Conservation (phyloP, 2,329 filamentous ascomycete genomes). For the Botryotinia globosa region DNA sequence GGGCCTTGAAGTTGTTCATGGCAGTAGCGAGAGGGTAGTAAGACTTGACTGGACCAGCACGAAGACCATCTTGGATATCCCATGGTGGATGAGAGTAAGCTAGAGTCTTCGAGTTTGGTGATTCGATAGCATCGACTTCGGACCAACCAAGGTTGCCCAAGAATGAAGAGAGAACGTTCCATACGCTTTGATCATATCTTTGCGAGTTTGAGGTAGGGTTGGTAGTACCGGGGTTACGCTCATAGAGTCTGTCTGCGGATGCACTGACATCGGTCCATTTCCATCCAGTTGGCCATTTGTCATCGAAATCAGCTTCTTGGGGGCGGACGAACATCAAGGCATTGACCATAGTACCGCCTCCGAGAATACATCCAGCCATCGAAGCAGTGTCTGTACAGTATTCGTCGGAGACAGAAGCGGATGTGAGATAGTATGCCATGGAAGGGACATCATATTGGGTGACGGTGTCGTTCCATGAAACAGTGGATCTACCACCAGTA, state of each 20-base stretch:
- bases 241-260: conserved; percentile 60
- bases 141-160: conserved; percentile 54
- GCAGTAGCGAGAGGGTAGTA: conserved; percentile 62
- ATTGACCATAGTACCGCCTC: conserved; percentile 55
- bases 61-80: conserved; percentile 62
- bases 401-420: conserved; percentile 16
- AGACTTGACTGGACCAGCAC: conserved; percentile 66
- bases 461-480: conserved; percentile 18
- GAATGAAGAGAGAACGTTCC: conserved; percentile 53
- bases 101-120: conserved; percentile 61
- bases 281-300: conserved; percentile 66
- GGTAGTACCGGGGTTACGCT: conserved; percentile 65
- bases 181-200: conserved; percentile 63
- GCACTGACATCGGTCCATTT: conserved; percentile 58
- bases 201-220: conserved; percentile 62
- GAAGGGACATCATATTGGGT: conserved; percentile 20
- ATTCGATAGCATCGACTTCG: conserved; percentile 39
- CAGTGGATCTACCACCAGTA: conserved; percentile 13
- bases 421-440: conserved; percentile 18
- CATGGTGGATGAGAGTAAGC: conserved; percentile 62
- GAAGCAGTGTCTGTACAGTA: conserved; percentile 50
- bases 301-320: conserved; percentile 63
- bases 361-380: conserved; percentile 68
- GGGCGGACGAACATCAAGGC: conserved; percentile 66
- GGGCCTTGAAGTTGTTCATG: conserved; percentile 62